phyloP scores from a whole-genome alignment of 2,329 filamentous ascomycete species.

The Teratosphaeria epicoccoides region DNA sequence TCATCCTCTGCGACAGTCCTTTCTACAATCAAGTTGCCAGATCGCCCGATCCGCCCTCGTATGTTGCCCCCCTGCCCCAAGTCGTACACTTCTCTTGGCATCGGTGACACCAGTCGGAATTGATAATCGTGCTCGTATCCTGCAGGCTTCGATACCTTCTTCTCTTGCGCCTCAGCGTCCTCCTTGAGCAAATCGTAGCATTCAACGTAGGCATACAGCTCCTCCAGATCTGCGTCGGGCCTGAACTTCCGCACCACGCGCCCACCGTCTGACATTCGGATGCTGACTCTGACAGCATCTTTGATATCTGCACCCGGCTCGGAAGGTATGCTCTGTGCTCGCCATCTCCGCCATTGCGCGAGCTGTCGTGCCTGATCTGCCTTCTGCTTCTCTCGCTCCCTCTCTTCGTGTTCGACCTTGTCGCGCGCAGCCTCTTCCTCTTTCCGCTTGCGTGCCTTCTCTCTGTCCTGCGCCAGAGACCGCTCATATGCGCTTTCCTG shows the following conservation, averaged over 20 bases:
- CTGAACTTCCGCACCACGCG: conserved; percentile 68
- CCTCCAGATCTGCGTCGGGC: conserved; percentile 62
- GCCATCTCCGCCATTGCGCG: conserved; percentile 71
- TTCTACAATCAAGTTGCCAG: conserved; percentile 85
- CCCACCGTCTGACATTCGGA: conserved; percentile 55
- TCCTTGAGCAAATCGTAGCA: conserved; percentile 59
- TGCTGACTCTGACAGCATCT: conserved; percentile 60
- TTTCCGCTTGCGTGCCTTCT: conserved; percentile 63
- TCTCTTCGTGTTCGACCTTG: conserved; percentile 55
- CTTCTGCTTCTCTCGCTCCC: conserved; percentile 52
- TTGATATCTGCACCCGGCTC: conserved; percentile 58
- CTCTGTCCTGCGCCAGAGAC: conserved; percentile 76
- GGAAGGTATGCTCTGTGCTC: conserved; percentile 52
- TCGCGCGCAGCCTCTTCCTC: conserved; percentile 61
- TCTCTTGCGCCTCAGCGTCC: conserved; percentile 22
- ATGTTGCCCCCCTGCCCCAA: conserved; percentile 56
- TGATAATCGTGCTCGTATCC: conserved; percentile 69
- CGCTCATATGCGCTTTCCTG: conserved; percentile 92
- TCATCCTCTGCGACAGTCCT: conserved; percentile 46
- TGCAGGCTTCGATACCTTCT: conserved; percentile 43
- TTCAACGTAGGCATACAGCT: conserved; percentile 92
- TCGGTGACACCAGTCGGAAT: conserved; percentile 76
- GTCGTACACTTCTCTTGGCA: conserved; percentile 74
- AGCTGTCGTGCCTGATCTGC: conserved; percentile 45
- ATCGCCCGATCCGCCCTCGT: conserved; percentile 63